Evolutionary conservation across 139 green algal species (phyloP), one percentile per base, ranked within the genome.

Genomic region (Asterochloris sp.): DNA sequence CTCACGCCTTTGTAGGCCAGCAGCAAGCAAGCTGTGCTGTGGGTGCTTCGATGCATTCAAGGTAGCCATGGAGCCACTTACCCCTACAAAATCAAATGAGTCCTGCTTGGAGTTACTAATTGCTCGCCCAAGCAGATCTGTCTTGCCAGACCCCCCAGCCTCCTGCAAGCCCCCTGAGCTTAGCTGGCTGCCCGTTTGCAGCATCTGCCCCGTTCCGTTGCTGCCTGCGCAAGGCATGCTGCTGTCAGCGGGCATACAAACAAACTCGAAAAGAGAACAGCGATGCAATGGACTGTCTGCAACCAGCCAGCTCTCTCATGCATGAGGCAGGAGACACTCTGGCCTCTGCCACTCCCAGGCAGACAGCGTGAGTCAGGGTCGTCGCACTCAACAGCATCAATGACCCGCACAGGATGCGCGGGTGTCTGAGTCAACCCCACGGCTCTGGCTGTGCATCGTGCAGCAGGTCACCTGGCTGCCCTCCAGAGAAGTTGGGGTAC

Each of bases 51-150:
- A 54, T 10, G 38, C 38, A 54, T 54, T 54, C 38, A 54, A 54
- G 38, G 38, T 2, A 54, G 38, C 38, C 38, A 6, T 54, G 38
- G 6, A 54, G 29, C 63, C 0, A 21, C 76, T 80, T 14, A 80
- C 76, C 76, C 76, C 76, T 62, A 80, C 68, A 62, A 80, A 80
- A n/a, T 80, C 76, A 80, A 80, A 80, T 12, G 76, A 80, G 60
- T 80, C 76, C 76, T 80, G 76, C 76, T 80, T 80, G 60, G 38
- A 23, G 60, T 61, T 69, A 62, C 76, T 80, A 9, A 80, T 61
- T 4, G 76, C 76, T n/a, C 76, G 54, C 23, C 76, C 76, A n/a
- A 80, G 76, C 60, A 80, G 60, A 27, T 80, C 76, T 69, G 76
- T 80, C 61, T 67, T 80, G 61, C 76, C 29, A 62, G 11, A 19